Evolutionary conservation across 495 filamentous ascomycete genomes (phyloP).

Genomic region (Aspergillus baeticus): DNA sequence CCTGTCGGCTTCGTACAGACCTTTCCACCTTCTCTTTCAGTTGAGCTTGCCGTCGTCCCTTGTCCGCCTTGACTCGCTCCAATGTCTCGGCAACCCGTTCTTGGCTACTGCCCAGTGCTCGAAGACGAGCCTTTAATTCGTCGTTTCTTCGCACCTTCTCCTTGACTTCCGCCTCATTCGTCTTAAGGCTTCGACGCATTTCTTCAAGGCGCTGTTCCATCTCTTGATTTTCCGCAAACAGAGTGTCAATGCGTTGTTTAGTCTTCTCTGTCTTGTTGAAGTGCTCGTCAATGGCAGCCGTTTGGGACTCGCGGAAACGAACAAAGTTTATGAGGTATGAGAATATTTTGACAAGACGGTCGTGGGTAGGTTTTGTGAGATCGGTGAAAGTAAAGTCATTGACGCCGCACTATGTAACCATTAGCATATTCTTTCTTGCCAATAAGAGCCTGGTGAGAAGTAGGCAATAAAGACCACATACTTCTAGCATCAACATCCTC

Average conservation of each 20-base stretch:
- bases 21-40: conserved; percentile 78
- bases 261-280: conserved; percentile 85
- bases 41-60: conserved; percentile 63
- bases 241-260: conserved; percentile 81
- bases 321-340: conserved; percentile 98
- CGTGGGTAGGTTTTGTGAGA: conserved; percentile 82
- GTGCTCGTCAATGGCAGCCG: conserved; percentile 80
- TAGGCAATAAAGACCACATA: conserved; percentile 20
- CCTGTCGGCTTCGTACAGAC: conserved; percentile 60
- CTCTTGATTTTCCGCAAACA: conserved; percentile 81
- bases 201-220: conserved; percentile 77
- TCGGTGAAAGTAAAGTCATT: conserved; percentile 91
- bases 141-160: conserved; percentile 83
- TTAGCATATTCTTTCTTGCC: conserved; percentile 2
- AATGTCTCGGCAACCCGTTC: conserved; percentile 74
- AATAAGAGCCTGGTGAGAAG: too few species aligned
- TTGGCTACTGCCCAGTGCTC: conserved; percentile 75
- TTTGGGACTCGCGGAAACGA: conserved; percentile 89
- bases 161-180: conserved; percentile 73
- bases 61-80: conserved; percentile 71
- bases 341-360: conserved; percentile 85
- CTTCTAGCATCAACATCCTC: conserved; percentile 71
- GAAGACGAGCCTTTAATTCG: conserved; percentile 73
- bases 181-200: conserved; percentile 71
- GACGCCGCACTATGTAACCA: conserved; percentile 68